These are phyloP conservation scores for Euclidium syriacum DNA, from an alignment of 345 rosid species.

Conservation along the genomic window DNA sequence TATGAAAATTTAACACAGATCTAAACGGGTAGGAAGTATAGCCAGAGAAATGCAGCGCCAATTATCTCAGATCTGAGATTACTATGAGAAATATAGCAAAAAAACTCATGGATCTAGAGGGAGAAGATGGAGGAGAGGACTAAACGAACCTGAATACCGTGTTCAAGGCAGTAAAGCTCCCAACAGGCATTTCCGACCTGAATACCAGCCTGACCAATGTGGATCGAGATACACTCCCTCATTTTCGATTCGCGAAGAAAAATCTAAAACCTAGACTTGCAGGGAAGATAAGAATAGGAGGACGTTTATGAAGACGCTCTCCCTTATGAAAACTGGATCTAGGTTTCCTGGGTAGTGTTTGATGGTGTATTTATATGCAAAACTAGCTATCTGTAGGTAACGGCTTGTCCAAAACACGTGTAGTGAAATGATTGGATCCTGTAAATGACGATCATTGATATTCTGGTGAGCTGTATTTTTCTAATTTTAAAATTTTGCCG, in stretches of 20 bases:
- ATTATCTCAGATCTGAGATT: background rate
- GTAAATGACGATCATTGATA: slow-evolving; percentile 4
- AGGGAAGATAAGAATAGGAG: slow-evolving; percentile 15
- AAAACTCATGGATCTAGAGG: background rate
- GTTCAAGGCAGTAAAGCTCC: slow-evolving; percentile 64
- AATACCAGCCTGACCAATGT: slow-evolving; percentile 79
- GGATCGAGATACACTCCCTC: slow-evolving; percentile 77
- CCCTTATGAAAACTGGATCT: slow-evolving; percentile 11
- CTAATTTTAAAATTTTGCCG: slow-evolving; percentile 31
- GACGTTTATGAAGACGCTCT: slow-evolving; percentile 67
- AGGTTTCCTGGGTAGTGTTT: background rate
- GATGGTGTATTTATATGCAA: slow-evolving; percentile 24
- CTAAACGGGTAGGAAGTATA: background rate
- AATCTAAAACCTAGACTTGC: background rate
- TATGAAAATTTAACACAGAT: background rate
- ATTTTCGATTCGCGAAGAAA: slow-evolving; percentile 30
- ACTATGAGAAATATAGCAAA: background rate
- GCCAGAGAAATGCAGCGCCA: background rate
- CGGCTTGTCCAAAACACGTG: slow-evolving; percentile 30
- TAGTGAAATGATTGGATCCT: background rate
- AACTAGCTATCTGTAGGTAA: background rate
- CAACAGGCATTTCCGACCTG: slow-evolving; percentile 82
- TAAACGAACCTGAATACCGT: slow-evolving; percentile 58
- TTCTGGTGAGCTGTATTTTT: slow-evolving; percentile 10
- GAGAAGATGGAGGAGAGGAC: background rate